phyloP scores from a whole-genome alignment of 139 green algal species.

The Auxenochlorella pyrenoidosa region DNA sequence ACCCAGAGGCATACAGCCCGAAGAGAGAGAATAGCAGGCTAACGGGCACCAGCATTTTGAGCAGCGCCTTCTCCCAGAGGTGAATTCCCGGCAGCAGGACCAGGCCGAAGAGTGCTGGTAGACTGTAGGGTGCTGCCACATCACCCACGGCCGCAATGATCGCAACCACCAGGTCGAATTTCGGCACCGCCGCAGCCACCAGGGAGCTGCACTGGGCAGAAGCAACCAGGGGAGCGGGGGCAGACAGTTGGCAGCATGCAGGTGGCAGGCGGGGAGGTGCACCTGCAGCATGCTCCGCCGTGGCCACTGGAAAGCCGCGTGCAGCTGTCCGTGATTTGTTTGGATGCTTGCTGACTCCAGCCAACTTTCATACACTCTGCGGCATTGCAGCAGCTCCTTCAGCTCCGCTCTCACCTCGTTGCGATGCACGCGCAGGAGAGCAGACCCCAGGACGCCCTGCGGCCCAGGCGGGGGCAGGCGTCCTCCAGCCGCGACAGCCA shows the following conservation, averaged over 20 bases:
- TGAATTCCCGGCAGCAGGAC: constrained; percentile 31
- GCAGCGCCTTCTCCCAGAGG: constrained; percentile 11
- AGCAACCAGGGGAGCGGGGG: constrained; percentile 1
- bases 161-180: constrained; percentile 55
- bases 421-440: background rate
- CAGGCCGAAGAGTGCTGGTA: constrained; percentile 53
- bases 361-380: too few relatives aligned
- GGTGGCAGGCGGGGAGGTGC: too few relatives aligned
- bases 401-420: background rate
- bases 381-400: too few relatives aligned
- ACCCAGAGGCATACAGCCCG: background rate
- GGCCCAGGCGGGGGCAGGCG: background rate
- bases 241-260: background rate
- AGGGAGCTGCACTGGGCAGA: constrained; percentile 1
- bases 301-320: too few relatives aligned
- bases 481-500: background rate
- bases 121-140: constrained; percentile 45
- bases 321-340: too few relatives aligned
- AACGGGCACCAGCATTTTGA: constrained; percentile 26
- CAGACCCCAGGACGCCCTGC: constrained; percentile 25
- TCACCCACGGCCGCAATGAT: constrained; percentile 54
- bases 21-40: background rate
- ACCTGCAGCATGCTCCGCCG: too few relatives aligned
- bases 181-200: constrained; percentile 44
- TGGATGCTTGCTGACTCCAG: too few relatives aligned